Percentiles rank a stretch among this genome's conserved stretches.
These are phyloP conservation scores for Boletus subparvulus DNA, from an alignment of 768 basidiomycete genomes.

Conservation along the genomic window DNA sequence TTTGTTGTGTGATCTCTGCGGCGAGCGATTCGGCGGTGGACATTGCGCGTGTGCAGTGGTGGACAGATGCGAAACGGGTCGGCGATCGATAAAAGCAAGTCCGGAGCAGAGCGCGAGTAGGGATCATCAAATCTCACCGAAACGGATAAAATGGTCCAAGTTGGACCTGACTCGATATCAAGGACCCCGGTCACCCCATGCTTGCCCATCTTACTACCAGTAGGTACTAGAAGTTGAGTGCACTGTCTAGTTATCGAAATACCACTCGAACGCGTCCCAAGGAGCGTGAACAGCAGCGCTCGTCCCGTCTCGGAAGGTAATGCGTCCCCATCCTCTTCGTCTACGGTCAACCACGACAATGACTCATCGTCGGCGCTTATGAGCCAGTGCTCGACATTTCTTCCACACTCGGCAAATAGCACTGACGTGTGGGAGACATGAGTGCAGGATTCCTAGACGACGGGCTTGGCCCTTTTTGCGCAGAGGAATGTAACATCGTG, in stretches of 20 bases:
- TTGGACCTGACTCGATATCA: constrained; percentile 17
- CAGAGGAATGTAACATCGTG: constrained; percentile 10
- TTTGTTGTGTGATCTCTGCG: constrained; percentile 56
- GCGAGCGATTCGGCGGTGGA: constrained; percentile 45
- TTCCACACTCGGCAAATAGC: constrained; percentile 16
- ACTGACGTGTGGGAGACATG: constrained; percentile 11
- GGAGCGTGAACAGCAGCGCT: neutral
- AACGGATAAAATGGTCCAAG: constrained; percentile 7
- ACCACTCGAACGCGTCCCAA: constrained; percentile 20
- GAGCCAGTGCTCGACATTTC: constrained; percentile 20
- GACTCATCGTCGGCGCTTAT: neutral
- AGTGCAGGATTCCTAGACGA: neutral
- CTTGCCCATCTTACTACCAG: too few species aligned
- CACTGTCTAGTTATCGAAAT: neutral
- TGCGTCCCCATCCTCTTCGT: neutral
- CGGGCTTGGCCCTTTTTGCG: constrained; percentile 17
- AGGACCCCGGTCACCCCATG: constrained; percentile 23
- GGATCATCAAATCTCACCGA: constrained; percentile 17
- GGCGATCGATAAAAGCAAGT: constrained; percentile 37
- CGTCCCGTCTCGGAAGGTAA: neutral
- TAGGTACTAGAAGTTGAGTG: too few species aligned
- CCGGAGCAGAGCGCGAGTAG: constrained; percentile 17
- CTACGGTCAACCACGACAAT: neutral
- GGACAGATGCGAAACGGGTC: constrained; percentile 11
- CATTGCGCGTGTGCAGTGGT: constrained; percentile 34